phyloP scores from a whole-genome alignment of 2,329 filamentous ascomycete genomes.

The Bertia moriformis region DNA sequence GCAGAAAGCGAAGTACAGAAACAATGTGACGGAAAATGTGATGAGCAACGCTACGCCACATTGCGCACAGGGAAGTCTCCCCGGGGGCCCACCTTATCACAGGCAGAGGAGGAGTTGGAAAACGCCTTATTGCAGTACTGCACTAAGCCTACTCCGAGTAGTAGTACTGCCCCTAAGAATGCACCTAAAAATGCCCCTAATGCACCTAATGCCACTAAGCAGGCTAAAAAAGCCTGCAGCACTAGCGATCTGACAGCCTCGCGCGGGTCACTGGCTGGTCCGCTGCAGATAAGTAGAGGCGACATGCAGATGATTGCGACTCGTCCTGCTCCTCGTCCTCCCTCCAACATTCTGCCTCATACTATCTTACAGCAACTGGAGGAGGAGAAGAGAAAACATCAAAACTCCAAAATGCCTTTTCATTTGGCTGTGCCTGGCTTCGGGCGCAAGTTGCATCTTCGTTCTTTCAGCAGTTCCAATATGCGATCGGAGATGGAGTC shows the following conservation, averaged over 20 bases:
- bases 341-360: constrained; percentile 8
- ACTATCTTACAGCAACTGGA: not conserved
- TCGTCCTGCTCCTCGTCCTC: constrained; percentile 14
- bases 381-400: not conserved
- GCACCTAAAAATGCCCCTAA: not conserved
- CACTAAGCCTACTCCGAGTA: not conserved
- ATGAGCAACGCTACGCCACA: too few relatives aligned
- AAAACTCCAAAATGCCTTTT: constrained; percentile 7
- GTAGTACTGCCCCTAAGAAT: too few relatives aligned
- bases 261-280: constrained; percentile 5
- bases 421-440: constrained; percentile 8
- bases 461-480: constrained; percentile 8
- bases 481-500: constrained; percentile 4
- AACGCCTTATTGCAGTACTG: not conserved
- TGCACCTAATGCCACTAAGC: not conserved
- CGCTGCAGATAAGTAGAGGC: constrained; percentile 16
- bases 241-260: too few relatives aligned
- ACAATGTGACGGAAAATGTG: too few relatives aligned
- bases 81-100: too few relatives aligned
- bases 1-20: too few relatives aligned
- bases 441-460: constrained; percentile 5
- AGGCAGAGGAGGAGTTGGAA: not conserved
- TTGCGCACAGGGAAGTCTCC: too few relatives aligned
- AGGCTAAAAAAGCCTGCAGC: too few relatives aligned
- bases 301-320: constrained; percentile 15